Base-by-base conservation (phyloP, 306 rosid species). In the Glycyrrhiza uralensis region DNA sequence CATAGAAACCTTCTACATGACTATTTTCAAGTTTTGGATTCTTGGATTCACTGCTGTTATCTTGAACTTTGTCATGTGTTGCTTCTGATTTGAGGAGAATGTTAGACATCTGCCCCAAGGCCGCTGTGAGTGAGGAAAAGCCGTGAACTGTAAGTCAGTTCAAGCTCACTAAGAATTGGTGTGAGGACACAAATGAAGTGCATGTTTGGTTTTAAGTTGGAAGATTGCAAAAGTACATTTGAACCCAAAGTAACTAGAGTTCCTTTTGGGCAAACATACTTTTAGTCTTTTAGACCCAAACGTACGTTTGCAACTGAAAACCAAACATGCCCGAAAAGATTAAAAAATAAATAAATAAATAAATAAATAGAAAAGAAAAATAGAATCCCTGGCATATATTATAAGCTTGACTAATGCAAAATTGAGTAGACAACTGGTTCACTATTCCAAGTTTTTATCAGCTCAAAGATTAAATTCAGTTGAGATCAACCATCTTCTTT, bases 1-100 rank as follows among this genome's bases (percentile, higher is more conserved):
- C 83, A 28, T 81, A 81, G 82, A 91, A 95, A 63, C 90, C 93
- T 85, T 87, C 86, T 74, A 84, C 76, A 54, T 56, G 50, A 68
- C 67, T 78, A 18, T 62, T 85, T 78, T 82, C 85, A 75, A 41
- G 68, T 47, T 68, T 79, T 55, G 61, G 41, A 45, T 44, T 87
- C 68, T 65, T 62, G 36, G 85, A 82, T 76, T 46, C 84, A 30
- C 71, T 56, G 72, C 17, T 76, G 72, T 38, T 80, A 35, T 46
- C 85, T 78, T 79, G 80, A 74, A 44, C 85, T 64, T 73, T 32
- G 17, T 75, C 58, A 28, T 72, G 17, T 15, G 83, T 68, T 38
- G 69, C 66, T 60, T 89, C 92, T 8, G 83, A 57, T 74, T 80
- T 85, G 30, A 69, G 64, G 63, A 88, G 69, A 75, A 85, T 69